Evolutionary conservation across 2,329 filamentous ascomycete genomes (phyloP), one percentile per base, ranked within the genome.

Genomic region (Pseudogymnoascus sp.): DNA sequence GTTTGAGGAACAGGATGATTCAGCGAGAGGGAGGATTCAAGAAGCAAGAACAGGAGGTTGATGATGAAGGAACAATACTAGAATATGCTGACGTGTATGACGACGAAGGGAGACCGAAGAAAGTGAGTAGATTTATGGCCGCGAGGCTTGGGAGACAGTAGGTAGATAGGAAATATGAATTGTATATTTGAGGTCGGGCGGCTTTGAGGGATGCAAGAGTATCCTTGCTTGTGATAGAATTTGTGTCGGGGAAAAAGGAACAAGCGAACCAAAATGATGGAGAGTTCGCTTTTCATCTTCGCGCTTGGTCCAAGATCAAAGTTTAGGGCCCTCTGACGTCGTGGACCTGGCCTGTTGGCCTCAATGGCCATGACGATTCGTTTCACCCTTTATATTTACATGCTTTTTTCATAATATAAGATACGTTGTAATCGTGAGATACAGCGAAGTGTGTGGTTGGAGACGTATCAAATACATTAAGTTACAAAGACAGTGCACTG

Each of bases 11-110:
- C 72, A 84, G 84, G 69, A 87, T 95, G 75, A 92, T 97, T 61
- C 85, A 91, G 67, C 83, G 86, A 68, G 85, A 94, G 69, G 92
- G 92, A 60, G 92, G 92, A 2, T 96, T 96, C 73, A 77, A 89
- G 69, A 82, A 84, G 63, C 84, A 91, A 68, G 58, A 39, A 4
- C 14, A 19, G 8, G 35, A 60, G 30, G 38, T 60, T 16, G 35
- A 38, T 38, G 58, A 60, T 8, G 42, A 45, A 6, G 49, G 49
- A 33, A 55, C 28, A 9, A 55, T 55, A 33, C 28, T 55, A 55
- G 49, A 55, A 55, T 55, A 55, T 55, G 49, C 49, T 19, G 35
- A 60, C 7, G 58, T 39, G 58, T 60, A 60, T 41, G 72, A 92
- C 68, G 80, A 83, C 25, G 83, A 87, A 58, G 84, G 85, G 49